Conservation (phyloP, 805 yeast genomes). For the Lipomyces yamanashiensis region DNA sequence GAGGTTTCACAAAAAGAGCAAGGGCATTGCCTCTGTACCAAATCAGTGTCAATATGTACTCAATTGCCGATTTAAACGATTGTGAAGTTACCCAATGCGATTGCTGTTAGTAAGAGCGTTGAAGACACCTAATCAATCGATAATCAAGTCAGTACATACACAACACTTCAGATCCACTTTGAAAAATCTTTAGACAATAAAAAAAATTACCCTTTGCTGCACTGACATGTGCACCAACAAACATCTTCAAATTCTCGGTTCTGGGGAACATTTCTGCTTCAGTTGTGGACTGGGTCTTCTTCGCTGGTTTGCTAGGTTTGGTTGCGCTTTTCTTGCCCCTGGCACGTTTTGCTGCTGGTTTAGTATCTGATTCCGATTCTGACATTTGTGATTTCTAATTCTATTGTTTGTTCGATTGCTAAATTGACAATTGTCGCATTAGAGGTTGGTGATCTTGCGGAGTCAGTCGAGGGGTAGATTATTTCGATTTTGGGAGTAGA, state of each 20-base stretch:
- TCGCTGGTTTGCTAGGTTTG: constrained; percentile 6
- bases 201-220: constrained; percentile 28
- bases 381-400: constrained; percentile 13
- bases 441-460: not conserved
- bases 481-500: not conserved
- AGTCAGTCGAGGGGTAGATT: no score
- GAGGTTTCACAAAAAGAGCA: constrained; percentile 88
- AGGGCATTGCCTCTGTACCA: constrained; percentile 68
- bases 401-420: not conserved
- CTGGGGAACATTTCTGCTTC: constrained; percentile 48
- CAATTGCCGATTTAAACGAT: not conserved
- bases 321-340: constrained; percentile 7
- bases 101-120: constrained; percentile 66
- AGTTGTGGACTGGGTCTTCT: constrained; percentile 2
- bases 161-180: not conserved
- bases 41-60: not conserved
- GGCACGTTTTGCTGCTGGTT: constrained; percentile 18
- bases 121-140: constrained; percentile 52
- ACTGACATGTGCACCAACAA: constrained; percentile 35
- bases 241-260: constrained; percentile 48
- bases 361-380: constrained; percentile 19
- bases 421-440: no score
- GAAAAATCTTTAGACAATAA: not conserved
- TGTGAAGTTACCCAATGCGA: constrained; percentile 51
- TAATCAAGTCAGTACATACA: not conserved